A percentile compares a stretch with the other conserved stretches of the same genome.
Evolutionary conservation across 2,329 filamentous ascomycete species (phyloP).

Genomic region (Aspergillus amoenus): DNA sequence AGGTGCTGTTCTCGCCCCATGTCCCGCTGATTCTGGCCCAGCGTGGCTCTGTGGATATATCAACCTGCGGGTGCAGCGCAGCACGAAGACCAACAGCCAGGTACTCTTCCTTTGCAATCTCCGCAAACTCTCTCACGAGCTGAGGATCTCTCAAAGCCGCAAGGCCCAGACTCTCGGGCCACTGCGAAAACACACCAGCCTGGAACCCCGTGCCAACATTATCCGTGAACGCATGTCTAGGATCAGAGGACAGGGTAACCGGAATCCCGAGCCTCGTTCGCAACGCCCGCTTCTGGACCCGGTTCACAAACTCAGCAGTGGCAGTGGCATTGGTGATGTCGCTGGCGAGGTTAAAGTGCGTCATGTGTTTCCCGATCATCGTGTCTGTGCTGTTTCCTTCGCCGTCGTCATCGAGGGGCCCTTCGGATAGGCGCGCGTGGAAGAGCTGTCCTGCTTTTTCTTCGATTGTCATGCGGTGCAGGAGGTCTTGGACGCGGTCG

Average conservation of each 20-base stretch:
- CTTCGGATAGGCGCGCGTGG: neutral
- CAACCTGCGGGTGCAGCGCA: slow-evolving; percentile 4
- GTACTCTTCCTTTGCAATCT: slow-evolving; percentile 52
- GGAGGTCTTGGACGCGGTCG: neutral
- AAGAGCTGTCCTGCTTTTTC: slow-evolving; percentile 5
- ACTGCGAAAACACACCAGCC: slow-evolving; percentile 49
- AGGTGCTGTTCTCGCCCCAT: neutral
- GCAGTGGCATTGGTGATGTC: neutral
- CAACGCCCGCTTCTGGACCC: neutral
- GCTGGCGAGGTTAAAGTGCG: slow-evolving; percentile 3
- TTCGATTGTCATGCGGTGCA: slow-evolving; percentile 1
- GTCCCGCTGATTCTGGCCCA: neutral
- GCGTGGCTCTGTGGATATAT: neutral
- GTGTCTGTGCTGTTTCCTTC: neutral
- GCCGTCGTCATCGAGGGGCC: neutral
- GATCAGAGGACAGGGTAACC: neutral
- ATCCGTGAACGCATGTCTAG: neutral
- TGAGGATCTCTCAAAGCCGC: slow-evolving; percentile 49
- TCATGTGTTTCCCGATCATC: neutral
- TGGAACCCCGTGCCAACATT: slow-evolving; percentile 42
- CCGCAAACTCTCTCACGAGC: slow-evolving; percentile 48
- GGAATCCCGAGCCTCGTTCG: slow-evolving; percentile 2
- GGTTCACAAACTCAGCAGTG: neutral
- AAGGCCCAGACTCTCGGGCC: slow-evolving; percentile 53
- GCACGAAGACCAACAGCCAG: neutral